phyloP scores from a whole-genome alignment of 2,329 filamentous ascomycete genomes.

The Saccharata proteae region DNA sequence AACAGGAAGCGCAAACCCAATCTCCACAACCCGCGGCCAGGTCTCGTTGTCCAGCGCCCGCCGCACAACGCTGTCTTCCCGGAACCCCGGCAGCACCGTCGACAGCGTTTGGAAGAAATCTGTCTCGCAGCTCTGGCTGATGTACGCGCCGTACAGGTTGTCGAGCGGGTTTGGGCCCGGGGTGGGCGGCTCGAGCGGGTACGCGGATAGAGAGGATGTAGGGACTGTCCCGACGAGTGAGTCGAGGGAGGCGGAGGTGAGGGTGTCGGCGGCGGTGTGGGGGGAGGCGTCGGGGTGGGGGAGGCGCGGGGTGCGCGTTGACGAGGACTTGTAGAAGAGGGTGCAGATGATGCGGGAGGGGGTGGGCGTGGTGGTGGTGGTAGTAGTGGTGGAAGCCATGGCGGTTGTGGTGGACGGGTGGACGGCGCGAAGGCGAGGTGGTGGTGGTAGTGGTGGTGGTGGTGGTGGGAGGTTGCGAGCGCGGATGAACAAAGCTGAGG shows the following conservation, averaged over 20 bases:
- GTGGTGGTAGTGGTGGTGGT: no score
- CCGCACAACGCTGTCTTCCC: conserved; percentile 35
- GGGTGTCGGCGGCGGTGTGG: conserved; percentile 18
- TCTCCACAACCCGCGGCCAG: conserved; percentile 53
- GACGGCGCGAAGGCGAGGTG: no score
- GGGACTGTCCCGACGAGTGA: conserved; percentile 34
- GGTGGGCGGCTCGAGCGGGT: conserved; percentile 42
- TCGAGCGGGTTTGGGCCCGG: conserved; percentile 43
- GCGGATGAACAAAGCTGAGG: no score
- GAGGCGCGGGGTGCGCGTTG: conserved; percentile 26
- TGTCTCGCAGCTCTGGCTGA: conserved; percentile 43
- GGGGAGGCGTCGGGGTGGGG: conserved; percentile 34
- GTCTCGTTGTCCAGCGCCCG: conserved; percentile 46
- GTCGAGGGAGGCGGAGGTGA: conserved; percentile 21
- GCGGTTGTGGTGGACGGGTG: no score
- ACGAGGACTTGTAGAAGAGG: conserved; percentile 29
- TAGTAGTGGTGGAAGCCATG: no score
- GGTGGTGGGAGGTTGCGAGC: no score
- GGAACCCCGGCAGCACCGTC: conserved; percentile 35
- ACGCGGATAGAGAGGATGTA: conserved; percentile 38
- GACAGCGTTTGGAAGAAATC: conserved; percentile 43
- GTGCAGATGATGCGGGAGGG: conserved; percentile 21
- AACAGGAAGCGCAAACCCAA: conserved; percentile 46
- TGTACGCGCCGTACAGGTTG: conserved; percentile 41
- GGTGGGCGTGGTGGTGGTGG: conserved; percentile 7